Evolutionary conservation across 2,329 filamentous ascomycete species (phyloP), one percentile per base, ranked within the genome.

Genomic region (Diaporthe capsici): DNA sequence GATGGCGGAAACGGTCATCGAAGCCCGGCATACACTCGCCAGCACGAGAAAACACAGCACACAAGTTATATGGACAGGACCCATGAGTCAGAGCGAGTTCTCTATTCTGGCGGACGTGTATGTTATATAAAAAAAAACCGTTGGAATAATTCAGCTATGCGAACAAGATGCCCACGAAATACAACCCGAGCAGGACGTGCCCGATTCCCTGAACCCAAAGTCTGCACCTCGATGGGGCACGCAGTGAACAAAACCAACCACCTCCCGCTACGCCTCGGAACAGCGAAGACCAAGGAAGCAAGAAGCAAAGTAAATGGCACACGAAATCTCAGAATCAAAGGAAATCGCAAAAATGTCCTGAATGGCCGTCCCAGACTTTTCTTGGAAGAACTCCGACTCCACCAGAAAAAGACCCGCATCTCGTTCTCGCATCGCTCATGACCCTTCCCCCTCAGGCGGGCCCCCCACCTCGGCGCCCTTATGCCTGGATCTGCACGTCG

Each of bases 241-340:
- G 49, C 65, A 70, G 47, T 70, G 65, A 70, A 70, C 28, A 39
- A 39, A 22, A 70, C 65, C 65, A 55, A 70, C 65, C 34, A 28
- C 65, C 49, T 12, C 65, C 65, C 47, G 65, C 65, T 13, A 42
- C 49, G 65, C 49, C 34, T 42, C 6, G 22, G 34, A 31, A 42
- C 51, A 70, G 65, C 65, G 49, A 55, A 55, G 12, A 55, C 49
- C 65, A 42, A 55, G 49, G 44, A 55, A 53, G 65, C 34, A 15
- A 70, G 65, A 70, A 70, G 49, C 65, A 70, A 70, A 70, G 34
- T 55, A 55, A 70, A 70, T 70, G 65, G 65, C 65, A 70, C 65
- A 70, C 55, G 49, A 42, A 28, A 28, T 55, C 65, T 39, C 47
- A 42, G 15, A 70, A 70, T 39, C 47, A 68, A 70, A 55, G n/a